Percentiles rank a stretch among this genome's conserved stretches.
Conservation (phyloP, 1,139 yeast genomes). For the Saccharomycopsis crataegensis region DNA sequence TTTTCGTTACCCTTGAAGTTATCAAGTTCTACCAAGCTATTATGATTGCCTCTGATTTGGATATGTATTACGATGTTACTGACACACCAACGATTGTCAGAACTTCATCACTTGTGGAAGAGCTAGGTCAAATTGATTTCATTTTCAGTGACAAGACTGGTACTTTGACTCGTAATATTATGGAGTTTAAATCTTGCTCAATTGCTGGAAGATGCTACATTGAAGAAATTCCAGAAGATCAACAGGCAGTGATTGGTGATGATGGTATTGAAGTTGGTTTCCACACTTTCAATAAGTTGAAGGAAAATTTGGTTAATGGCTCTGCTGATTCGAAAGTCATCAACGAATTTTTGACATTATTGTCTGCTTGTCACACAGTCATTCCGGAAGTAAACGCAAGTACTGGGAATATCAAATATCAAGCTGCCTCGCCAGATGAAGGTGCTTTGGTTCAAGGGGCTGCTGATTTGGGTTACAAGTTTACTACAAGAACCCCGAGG, state of each 20-base stretch:
- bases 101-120: conserved; percentile 93
- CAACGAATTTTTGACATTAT: conserved; percentile 72
- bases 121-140: conserved; percentile 91
- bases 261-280: conserved; percentile 83
- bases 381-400: conserved; percentile 72
- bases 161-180: conserved; percentile 85
- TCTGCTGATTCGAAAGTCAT: conserved; percentile 50
- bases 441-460: conserved; percentile 99
- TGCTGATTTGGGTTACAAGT: conserved; percentile 77
- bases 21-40: conserved; percentile 93
- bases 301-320: conserved; percentile 36
- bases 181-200: conserved; percentile 94
- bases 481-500: conserved; percentile 79
- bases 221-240: conserved; percentile 87
- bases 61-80: conserved; percentile 77
- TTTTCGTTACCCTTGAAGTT: conserved; percentile 92
- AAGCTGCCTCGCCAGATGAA: conserved; percentile 99
- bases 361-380: conserved; percentile 95
- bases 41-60: conserved; percentile 89
- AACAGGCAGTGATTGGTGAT: conserved; percentile 50
- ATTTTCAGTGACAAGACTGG: conserved; percentile 97
- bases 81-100: conserved; percentile 95
- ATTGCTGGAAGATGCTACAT: conserved; percentile 91
- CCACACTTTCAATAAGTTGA: conserved; percentile 63
- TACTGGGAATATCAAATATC: conserved; percentile 67